phyloP scores from a whole-genome alignment of 2,329 filamentous ascomycete species.

The Diaporthe longicolla region DNA sequence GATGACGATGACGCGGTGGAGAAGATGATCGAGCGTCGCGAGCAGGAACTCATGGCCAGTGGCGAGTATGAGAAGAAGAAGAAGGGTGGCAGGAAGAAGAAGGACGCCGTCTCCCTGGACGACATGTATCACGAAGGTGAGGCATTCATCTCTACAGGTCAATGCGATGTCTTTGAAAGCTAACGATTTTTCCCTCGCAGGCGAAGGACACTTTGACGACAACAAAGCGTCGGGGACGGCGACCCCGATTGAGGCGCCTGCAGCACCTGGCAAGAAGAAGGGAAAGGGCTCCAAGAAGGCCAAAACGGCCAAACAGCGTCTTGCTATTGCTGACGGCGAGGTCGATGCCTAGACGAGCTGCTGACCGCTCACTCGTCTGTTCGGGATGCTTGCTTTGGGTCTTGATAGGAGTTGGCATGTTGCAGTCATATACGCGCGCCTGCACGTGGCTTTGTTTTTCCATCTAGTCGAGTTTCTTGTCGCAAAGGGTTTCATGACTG shows the following conservation, averaged over 20 bases:
- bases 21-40: constrained; percentile 89
- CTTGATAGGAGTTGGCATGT: neutral
- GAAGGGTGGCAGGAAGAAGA: constrained; percentile 73
- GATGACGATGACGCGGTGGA: constrained; percentile 90
- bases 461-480: neutral
- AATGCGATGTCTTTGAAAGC: constrained; percentile 10
- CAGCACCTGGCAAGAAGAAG: constrained; percentile 70
- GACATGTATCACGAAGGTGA: constrained; percentile 99
- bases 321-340: constrained; percentile 76
- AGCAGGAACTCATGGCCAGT: constrained; percentile 85
- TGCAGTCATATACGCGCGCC: neutral
- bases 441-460: neutral
- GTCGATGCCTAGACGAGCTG: constrained; percentile 50
- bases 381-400: neutral
- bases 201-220: constrained; percentile 97
- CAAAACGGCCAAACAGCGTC: constrained; percentile 77
- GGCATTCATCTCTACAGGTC: constrained; percentile 49
- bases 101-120: constrained; percentile 77
- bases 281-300: constrained; percentile 71
- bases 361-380: neutral
- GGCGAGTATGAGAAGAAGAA: constrained; percentile 76
- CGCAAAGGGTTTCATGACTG: constrained; percentile 15
- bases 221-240: constrained; percentile 88
- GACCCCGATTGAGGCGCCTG: constrained; percentile 77
- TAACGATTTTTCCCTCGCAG: constrained; percentile 64